Percentiles rank a stretch among this genome's conserved stretches.
Conservation (phyloP, 2,329 filamentous ascomycete genomes). For the Colletotrichum orchidophilum region DNA sequence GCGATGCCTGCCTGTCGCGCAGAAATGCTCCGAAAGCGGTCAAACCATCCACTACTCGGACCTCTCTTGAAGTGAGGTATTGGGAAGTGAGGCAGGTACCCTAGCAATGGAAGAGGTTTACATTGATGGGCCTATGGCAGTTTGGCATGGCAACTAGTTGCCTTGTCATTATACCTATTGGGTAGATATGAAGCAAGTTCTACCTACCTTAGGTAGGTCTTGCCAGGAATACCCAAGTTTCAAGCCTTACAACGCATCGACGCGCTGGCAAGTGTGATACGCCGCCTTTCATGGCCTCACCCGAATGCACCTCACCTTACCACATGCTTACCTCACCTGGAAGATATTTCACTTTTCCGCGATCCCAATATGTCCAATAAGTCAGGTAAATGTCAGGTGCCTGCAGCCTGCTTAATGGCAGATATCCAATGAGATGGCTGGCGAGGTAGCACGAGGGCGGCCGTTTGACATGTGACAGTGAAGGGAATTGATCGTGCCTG, state of each 20-base stretch:
- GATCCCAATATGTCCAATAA: background rate
- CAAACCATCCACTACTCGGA: background rate
- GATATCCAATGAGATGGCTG: background rate
- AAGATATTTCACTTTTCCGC: background rate
- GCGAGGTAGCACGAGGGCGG: background rate
- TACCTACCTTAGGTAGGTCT: background rate
- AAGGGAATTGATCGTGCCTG: background rate
- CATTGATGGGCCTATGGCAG: background rate
- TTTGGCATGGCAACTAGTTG: background rate
- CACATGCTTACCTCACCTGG: background rate
- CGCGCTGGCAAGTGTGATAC: background rate
- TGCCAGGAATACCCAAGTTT: background rate
- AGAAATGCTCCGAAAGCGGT: background rate
- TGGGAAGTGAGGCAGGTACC: too few species aligned
- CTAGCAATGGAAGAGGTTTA: background rate
- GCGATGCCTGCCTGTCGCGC: background rate
- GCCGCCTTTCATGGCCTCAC: background rate
- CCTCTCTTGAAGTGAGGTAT: background rate
- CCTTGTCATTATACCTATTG: too few species aligned
- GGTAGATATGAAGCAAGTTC: background rate
- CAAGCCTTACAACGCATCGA: background rate
- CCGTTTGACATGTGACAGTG: conserved; percentile 8
- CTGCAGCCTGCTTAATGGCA: background rate
- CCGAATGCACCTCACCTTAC: background rate
- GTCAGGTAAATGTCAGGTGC: background rate